phyloP scores from a whole-genome alignment of 495 filamentous ascomycete genomes.

The Lasiosphaeria ovina region DNA sequence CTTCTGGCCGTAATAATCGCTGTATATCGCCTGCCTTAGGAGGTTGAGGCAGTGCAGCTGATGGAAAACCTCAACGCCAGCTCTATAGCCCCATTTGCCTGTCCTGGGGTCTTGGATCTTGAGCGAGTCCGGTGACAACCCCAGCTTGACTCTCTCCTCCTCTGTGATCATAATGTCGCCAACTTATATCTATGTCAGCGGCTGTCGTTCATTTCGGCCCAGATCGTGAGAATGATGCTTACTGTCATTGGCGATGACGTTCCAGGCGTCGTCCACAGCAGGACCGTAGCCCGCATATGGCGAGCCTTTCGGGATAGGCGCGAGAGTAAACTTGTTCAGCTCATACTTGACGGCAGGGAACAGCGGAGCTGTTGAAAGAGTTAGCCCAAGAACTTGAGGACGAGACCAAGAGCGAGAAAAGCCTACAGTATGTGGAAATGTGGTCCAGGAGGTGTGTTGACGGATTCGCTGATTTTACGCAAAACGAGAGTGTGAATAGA shows the following conservation, averaged over 20 bases:
- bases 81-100: slow-evolving; percentile 49
- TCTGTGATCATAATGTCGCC: slow-evolving; percentile 52
- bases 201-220: not conserved
- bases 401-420: not conserved
- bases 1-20: slow-evolving; percentile 42
- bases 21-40: slow-evolving; percentile 48
- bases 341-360: slow-evolving; percentile 46
- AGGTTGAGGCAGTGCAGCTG: slow-evolving; percentile 56
- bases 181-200: slow-evolving; percentile 23
- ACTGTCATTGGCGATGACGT: slow-evolving; percentile 43
- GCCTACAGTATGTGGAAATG: slow-evolving; percentile 35
- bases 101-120: slow-evolving; percentile 49
- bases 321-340: slow-evolving; percentile 41
- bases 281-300: slow-evolving; percentile 45
- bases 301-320: slow-evolving; percentile 35
- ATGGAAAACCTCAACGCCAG: slow-evolving; percentile 56
- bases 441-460: slow-evolving; percentile 8
- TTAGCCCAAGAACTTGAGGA: slow-evolving; percentile 15
- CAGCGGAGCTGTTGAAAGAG: slow-evolving; percentile 37
- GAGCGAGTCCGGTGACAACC: slow-evolving; percentile 43
- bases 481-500: slow-evolving; percentile 43
- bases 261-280: slow-evolving; percentile 45
- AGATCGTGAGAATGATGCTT: slow-evolving; percentile 18
- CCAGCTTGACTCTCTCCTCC: slow-evolving; percentile 46
- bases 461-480: slow-evolving; percentile 28